Evolutionary conservation across 257 asterid genomes (phyloP), one percentile per base, ranked within the genome.

Genomic region (Przewalskia tangutica): DNA sequence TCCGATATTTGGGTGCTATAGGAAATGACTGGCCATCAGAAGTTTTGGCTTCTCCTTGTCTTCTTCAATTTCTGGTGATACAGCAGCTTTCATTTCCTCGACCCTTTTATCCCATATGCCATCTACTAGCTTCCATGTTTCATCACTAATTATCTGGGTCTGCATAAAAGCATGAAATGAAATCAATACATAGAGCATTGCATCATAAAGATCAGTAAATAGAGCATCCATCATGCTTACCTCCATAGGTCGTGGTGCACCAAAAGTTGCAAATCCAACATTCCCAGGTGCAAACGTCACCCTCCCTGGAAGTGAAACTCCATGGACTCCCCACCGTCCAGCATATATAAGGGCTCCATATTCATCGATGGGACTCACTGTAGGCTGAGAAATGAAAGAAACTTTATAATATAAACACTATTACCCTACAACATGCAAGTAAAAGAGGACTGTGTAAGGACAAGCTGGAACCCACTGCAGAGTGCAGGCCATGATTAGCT

Each of bases 261-360:
- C 99, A 86, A 95, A 95, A 60, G 97, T 94, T 50, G 90, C 73
- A 84, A 94, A 94, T 42, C 99, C 99, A 56, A 91, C 93, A 89
- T 95, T 95, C 81, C 99, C 99, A 59, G 99, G 99, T 63, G 98
- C 95, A 89, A 94, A 95, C 23, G 99, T 95, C 76, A 92, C 97
- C 88, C 98, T 95, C 87, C 99, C 99, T 54, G 99, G 99, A 86
- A 95, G 93, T 34, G 98, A 92, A 84, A 94, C 90, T 34, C 99
- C 99, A 60, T 90, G 94, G 83, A 92, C 81, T 73, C 98, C 99
- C 99, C 99, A 95, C 67, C 98, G 91, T 86, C 99, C 99, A 46
- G 93, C 94, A 86, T 91, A 85, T 68, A 94, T 51, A 44, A 95
- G 90, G 78, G 97, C 96, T 34, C 98, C 99, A 73, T 92, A 92